Evolutionary conservation across 2,329 filamentous ascomycete genomes (phyloP), one percentile per base, ranked within the genome.

Genomic region (Xylariaceae sp.): DNA sequence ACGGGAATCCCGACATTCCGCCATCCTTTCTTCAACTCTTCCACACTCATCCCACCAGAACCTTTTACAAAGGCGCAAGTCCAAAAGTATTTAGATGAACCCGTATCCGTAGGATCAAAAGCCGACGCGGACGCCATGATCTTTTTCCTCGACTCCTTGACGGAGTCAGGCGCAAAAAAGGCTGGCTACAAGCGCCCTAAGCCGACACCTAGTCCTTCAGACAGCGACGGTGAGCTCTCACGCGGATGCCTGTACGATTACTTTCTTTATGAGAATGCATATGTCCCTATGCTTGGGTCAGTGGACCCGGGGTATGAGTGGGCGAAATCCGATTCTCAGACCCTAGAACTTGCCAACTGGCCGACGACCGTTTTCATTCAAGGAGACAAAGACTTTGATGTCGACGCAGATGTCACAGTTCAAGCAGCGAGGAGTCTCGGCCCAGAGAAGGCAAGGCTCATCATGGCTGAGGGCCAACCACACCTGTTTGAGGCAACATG

Each of bases 11-110:
- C 70, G 43, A 74, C 73, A 7, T 74, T 75, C 52, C 69, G 65
- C 21, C 74, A 75, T 45, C 55, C 50, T 4, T 75, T 75, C 64
- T 76, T 73, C 65, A 69, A 67, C 57, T 75, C 72, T 1, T 75
- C 73, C 6, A 60, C 58, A 0, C 66, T 71, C 2, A 60, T 71
- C 19, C 64, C 65, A 1, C 64, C 69, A 0, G 65, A 71, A 6
- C 69, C 67, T 14, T 67, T 74, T 23, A 24, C 49, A 1, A 63
- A 68, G 23, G 53, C 6, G 17, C 61, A 1, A 64, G 68, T 11
- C 62, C 74, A 44, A 62, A 56, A 3, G 51, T 61, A 1, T 58
- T 64, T 73, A 3, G 24, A 60, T 3, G 58, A 66, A 4, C 66
- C 69, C 0, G 45, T 68, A 1, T 58, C 65, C 6, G 61, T 71